These are phyloP conservation scores for Inga laurina DNA, from an alignment of 306 rosid genomes.

Conservation along the genomic window DNA sequence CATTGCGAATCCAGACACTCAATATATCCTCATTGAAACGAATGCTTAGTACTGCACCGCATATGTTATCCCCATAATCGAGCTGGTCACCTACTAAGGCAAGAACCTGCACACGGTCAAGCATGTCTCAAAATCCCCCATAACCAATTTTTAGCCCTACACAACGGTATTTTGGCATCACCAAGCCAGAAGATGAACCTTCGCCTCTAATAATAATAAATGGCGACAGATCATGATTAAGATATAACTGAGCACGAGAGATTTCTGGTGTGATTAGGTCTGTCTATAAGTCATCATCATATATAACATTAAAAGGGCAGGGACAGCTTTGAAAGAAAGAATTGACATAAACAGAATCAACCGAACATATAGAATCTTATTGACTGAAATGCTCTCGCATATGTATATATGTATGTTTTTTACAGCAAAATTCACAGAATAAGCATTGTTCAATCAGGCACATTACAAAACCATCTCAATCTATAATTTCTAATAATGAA, in stretches of 20 bases:
- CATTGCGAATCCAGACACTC: constrained; percentile 92
- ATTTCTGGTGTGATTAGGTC: constrained; percentile 16
- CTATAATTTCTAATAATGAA: neutral
- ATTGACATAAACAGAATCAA: constrained; percentile 16
- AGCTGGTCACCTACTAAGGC: constrained; percentile 95
- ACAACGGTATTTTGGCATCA: neutral
- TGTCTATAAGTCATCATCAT: constrained; percentile 5
- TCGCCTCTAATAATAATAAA: neutral
- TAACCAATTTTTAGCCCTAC: neutral
- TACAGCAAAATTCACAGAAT: neutral
- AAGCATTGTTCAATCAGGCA: neutral
- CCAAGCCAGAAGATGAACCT: neutral
- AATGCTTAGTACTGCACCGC: constrained; percentile 90
- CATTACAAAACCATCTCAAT: neutral
- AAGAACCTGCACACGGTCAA: constrained; percentile 69
- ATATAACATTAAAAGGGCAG: neutral
- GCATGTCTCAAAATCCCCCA: constrained; percentile 9
- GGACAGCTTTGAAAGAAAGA: neutral
- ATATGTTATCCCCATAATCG: constrained; percentile 86
- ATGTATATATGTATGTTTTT: neutral
- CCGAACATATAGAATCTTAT: neutral
- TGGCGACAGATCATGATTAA: neutral
- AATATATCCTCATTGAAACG: constrained; percentile 96
- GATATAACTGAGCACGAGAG: constrained; percentile 18
- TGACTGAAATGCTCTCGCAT: neutral